Conservation (phyloP, 108 stramenopile species). For the Skeletonema potamos region DNA sequence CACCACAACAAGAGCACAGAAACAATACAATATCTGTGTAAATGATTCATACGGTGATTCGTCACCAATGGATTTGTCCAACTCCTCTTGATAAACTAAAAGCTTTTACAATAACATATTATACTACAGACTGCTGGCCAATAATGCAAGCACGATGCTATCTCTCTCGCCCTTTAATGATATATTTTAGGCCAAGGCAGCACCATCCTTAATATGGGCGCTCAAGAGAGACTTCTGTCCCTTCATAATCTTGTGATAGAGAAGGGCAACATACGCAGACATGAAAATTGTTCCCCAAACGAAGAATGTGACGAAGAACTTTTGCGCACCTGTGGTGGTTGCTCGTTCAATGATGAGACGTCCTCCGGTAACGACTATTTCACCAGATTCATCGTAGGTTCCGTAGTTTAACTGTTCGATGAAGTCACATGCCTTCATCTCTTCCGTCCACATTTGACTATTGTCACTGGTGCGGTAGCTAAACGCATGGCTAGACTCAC, state of each 20-base stretch:
- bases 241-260: constrained; percentile 73
- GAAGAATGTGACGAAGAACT: constrained; percentile 73
- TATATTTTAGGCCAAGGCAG: constrained; percentile 65
- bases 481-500: constrained; percentile 75
- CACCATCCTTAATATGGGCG: constrained; percentile 28
- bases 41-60: too few relatives aligned
- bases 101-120: too few relatives aligned
- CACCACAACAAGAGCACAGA: too few relatives aligned
- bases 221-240: constrained; percentile 42
- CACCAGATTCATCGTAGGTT: constrained; percentile 40
- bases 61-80: too few relatives aligned
- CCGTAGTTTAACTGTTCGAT: constrained; percentile 36
- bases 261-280: constrained; percentile 68
- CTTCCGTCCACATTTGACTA: constrained; percentile 42
- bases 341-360: not conserved
- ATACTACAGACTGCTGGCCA: too few relatives aligned
- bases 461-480: constrained; percentile 37
- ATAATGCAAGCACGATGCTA: too few relatives aligned
- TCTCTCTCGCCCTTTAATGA: not conserved
- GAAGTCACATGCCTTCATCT: constrained; percentile 71
- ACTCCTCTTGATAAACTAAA: too few relatives aligned
- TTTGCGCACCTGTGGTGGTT: constrained; percentile 72
- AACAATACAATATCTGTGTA: too few relatives aligned
- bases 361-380: constrained; percentile 43
- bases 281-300: constrained; percentile 66